phyloP scores from a whole-genome alignment of 2,329 filamentous ascomycete genomes.

The Cercospora zeae-maydis region DNA sequence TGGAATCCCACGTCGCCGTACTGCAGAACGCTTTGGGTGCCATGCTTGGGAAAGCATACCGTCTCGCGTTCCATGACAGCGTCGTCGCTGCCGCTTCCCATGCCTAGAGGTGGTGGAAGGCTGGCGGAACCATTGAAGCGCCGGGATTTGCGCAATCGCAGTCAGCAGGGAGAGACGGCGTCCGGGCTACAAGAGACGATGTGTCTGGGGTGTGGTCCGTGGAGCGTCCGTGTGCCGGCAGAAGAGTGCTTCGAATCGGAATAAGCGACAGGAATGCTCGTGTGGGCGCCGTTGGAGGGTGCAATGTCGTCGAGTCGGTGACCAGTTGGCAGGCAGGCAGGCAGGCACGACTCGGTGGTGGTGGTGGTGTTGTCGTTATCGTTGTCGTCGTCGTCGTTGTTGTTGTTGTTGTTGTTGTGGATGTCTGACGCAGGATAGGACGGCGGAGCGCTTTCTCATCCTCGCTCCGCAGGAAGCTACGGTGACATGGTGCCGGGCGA shows the following conservation, averaged over 20 bases:
- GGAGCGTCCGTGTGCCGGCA: not conserved
- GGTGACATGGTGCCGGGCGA: not conserved
- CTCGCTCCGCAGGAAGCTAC: not conserved
- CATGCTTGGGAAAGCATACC: conserved; percentile 31
- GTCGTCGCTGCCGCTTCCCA: conserved; percentile 4
- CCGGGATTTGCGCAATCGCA: not conserved
- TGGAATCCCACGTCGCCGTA: conserved; percentile 28
- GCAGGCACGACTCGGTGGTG: too few species aligned
- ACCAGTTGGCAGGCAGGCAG: not conserved
- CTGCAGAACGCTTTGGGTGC: conserved; percentile 28
- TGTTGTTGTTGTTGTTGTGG: not conserved
- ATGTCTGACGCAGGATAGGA: not conserved
- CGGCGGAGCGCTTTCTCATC: not conserved
- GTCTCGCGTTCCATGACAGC: conserved; percentile 26
- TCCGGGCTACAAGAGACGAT: not conserved
- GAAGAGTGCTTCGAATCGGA: not conserved
- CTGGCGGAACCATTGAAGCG: not conserved
- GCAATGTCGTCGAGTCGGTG: not conserved
- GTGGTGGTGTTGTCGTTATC: too few species aligned
- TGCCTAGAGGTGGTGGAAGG: conserved; percentile 3
- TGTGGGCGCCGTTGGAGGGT: not conserved
- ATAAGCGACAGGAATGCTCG: not conserved
- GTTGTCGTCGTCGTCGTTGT: too few species aligned
- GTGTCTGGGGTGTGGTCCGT: not conserved
- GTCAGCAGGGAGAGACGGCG: not conserved